A percentile compares a stretch with the other conserved stretches of the same genome.
Evolutionary conservation across 139 green algal species (phyloP).

Genomic region (Tetraselmis striata): DNA sequence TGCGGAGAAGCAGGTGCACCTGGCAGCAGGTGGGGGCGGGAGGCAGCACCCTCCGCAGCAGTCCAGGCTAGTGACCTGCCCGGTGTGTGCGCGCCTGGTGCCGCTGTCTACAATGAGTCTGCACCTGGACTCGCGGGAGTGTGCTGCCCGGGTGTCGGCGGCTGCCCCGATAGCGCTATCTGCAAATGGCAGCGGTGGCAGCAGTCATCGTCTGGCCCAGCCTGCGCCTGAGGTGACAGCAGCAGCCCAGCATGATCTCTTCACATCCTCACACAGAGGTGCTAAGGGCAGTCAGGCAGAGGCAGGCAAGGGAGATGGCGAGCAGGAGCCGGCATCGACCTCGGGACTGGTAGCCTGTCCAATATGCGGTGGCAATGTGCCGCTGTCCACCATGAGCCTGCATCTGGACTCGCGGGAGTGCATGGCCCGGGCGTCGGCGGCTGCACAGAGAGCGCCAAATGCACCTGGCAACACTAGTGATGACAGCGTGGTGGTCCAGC

Average conservation of each 20-base stretch:
- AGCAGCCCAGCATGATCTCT: too few relatives aligned
- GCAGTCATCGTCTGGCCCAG: too few relatives aligned
- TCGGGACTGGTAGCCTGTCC: neutral
- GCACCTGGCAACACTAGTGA: neutral
- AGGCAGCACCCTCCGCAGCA: too few relatives aligned
- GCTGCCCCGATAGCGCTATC: neutral
- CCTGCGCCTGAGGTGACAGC: too few relatives aligned
- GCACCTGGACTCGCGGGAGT: neutral
- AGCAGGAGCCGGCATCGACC: neutral
- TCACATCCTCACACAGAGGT: neutral
- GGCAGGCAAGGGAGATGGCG: neutral
- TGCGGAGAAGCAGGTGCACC: too few relatives aligned
- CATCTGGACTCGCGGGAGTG: constrained; percentile 3
- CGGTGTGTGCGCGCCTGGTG: neutral
- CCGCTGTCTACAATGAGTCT: neutral
- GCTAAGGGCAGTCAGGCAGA: neutral
- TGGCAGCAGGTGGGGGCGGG: too few relatives aligned
- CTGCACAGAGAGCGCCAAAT: too few relatives aligned
- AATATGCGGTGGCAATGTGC: neutral
- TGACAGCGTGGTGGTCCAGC: too few relatives aligned
- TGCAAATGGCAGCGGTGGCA: too few relatives aligned
- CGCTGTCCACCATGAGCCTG: neutral
- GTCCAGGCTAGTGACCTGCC: neutral
- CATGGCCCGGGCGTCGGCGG: too few relatives aligned
- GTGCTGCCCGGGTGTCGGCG: neutral